Evolutionary conservation across 2,329 filamentous ascomycete genomes (phyloP).

Genomic region (Tolypocladium ovalisporum): DNA sequence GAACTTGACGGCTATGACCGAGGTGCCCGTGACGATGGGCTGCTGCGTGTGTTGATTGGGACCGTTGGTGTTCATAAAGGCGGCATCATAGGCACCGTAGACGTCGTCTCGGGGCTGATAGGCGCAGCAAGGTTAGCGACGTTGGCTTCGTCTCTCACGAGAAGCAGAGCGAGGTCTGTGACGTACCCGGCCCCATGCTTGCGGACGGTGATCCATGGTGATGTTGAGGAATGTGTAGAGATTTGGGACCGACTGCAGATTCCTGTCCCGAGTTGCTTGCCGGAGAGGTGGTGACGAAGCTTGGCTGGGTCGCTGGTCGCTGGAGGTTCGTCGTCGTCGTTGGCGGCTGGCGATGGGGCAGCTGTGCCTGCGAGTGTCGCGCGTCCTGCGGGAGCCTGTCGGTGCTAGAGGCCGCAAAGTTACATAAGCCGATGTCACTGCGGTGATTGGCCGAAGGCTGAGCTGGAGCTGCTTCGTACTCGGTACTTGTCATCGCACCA

Average conservation of each 20-base stretch:
- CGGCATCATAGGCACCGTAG: constrained; percentile 85
- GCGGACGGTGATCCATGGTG: constrained; percentile 60
- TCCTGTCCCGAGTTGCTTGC: background rate
- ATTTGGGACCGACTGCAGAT: background rate
- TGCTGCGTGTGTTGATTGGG: constrained; percentile 83
- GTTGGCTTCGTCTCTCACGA: background rate
- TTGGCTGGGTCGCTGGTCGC: background rate
- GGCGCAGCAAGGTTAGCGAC: constrained; percentile 6
- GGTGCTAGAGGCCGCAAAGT: constrained; percentile 4
- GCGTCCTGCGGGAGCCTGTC: constrained; percentile 26
- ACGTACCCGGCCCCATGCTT: constrained; percentile 63
- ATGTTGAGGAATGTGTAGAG: background rate
- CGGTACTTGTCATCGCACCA: background rate
- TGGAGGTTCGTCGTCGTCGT: background rate
- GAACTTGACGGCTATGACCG: constrained; percentile 90
- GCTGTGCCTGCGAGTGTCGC: constrained; percentile 14
- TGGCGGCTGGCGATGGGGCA: constrained; percentile 7
- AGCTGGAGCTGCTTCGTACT: constrained; percentile 3
- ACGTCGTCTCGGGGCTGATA: constrained; percentile 87
- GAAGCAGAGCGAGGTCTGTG: background rate
- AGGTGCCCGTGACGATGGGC: constrained; percentile 92
- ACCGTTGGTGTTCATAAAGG: constrained; percentile 61
- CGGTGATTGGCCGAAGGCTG: constrained; percentile 18
- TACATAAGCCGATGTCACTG: constrained; percentile 16
- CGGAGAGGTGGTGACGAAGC: background rate